phyloP scores from a whole-genome alignment of 352 stramenopile genomes.

The Phytophthora foliorum region DNA sequence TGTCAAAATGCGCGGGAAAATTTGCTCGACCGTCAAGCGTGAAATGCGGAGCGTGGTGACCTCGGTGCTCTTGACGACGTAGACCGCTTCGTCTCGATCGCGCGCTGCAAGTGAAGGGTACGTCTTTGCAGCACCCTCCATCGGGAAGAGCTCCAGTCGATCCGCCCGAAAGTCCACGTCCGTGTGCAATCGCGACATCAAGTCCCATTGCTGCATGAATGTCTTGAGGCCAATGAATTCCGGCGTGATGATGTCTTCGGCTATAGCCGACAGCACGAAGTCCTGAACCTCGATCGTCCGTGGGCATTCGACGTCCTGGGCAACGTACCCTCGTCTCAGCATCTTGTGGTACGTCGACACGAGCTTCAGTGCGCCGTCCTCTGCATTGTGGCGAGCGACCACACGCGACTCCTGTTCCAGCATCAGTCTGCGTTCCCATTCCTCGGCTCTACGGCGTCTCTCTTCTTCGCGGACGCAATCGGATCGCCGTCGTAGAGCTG shows the following conservation, averaged over 20 bases:
- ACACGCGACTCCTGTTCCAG: slow-evolving; percentile 3
- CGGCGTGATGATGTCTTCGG: slow-evolving; percentile 38
- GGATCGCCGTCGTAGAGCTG: slow-evolving; percentile 4
- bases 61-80: slow-evolving; percentile 45
- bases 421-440: slow-evolving; percentile 17
- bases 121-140: slow-evolving; percentile 28
- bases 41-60: slow-evolving; percentile 50
- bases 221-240: slow-evolving; percentile 45
- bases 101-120: neutral
- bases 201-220: slow-evolving; percentile 60
- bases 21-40: slow-evolving; percentile 46
- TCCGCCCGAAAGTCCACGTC: slow-evolving; percentile 34
- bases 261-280: slow-evolving; percentile 40
- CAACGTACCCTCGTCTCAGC: slow-evolving; percentile 37
- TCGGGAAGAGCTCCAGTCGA: slow-evolving; percentile 29
- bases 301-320: neutral
- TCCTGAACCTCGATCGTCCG: slow-evolving; percentile 7
- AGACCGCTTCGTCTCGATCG: slow-evolving; percentile 37
- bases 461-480: neutral
- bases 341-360: slow-evolving; percentile 48
- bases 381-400: slow-evolving; percentile 37
- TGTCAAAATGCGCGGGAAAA: slow-evolving; percentile 56
- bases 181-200: slow-evolving; percentile 44
- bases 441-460: neutral
- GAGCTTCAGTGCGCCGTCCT: slow-evolving; percentile 37